A percentile compares a stretch with the other conserved stretches of the same genome.
Evolutionary conservation across 352 stramenopile species (phyloP).

Genomic region (Phytophthora sp.): DNA sequence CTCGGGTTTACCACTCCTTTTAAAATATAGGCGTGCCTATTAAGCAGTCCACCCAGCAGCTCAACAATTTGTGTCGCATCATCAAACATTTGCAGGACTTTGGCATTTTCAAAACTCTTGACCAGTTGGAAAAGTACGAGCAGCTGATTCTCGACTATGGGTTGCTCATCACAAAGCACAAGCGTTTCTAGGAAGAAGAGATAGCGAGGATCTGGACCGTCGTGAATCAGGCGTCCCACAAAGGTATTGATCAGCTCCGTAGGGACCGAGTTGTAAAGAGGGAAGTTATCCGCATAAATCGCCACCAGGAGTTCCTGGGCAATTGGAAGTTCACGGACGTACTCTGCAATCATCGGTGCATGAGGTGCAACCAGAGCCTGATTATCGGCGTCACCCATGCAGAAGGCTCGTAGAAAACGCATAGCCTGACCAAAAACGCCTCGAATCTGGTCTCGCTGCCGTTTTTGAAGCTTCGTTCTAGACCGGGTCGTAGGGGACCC

Average conservation of each 20-base stretch:
- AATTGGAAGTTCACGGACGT: conserved; percentile 58
- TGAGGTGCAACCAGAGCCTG: conserved; percentile 55
- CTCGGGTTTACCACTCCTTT: conserved; percentile 4
- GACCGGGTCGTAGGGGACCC: conserved; percentile 35
- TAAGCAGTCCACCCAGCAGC: conserved; percentile 44
- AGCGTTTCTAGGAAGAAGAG: conserved; percentile 69
- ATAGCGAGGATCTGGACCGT: conserved; percentile 55
- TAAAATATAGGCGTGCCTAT: conserved; percentile 22
- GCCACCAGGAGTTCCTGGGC: conserved; percentile 62
- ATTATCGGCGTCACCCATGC: conserved; percentile 51
- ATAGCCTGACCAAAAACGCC: conserved; percentile 62
- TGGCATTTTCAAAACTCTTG: conserved; percentile 61
- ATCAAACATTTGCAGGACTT: conserved; percentile 65
- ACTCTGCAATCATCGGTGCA: conserved; percentile 56
- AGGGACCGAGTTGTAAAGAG: conserved; percentile 60
- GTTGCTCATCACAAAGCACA: conserved; percentile 62
- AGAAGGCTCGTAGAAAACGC: conserved; percentile 66
- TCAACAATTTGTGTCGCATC: conserved; percentile 35
- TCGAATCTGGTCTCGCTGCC: conserved; percentile 61
- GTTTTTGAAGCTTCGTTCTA: conserved; percentile 45
- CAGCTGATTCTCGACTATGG: conserved; percentile 68
- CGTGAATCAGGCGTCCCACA: conserved; percentile 46
- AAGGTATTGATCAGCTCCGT: conserved; percentile 67
- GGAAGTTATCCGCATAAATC: conserved; percentile 57
- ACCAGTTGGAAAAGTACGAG: conserved; percentile 72